These are phyloP conservation scores for Nectriaceae sp. DNA, from an alignment of 2,329 filamentous ascomycete genomes.

Conservation along the genomic window DNA sequence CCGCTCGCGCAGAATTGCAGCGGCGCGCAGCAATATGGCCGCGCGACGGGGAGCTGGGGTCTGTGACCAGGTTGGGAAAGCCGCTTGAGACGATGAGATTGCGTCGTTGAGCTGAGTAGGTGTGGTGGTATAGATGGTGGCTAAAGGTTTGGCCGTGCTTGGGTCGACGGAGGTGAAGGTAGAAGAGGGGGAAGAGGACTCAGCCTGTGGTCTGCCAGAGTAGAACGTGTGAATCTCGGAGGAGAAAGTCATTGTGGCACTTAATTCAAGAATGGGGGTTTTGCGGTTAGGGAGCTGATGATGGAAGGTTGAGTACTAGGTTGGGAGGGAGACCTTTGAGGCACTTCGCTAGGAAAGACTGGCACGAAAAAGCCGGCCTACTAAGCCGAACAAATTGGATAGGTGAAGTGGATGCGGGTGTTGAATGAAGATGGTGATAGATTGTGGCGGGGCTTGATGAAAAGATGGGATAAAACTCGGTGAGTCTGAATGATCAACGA, in stretches of 20 bases:
- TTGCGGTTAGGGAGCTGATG: neutral
- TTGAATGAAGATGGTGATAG: neutral
- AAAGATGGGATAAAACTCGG: neutral
- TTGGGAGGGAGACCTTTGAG: too few relatives aligned
- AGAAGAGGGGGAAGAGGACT: slow-evolving; percentile 55
- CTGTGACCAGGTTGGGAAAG: slow-evolving; percentile 75
- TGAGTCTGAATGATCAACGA: too few relatives aligned
- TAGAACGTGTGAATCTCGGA: slow-evolving; percentile 67
- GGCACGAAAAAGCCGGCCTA: neutral
- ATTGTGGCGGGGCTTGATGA: too few relatives aligned
- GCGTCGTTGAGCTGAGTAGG: slow-evolving; percentile 69
- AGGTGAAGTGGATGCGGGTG: too few relatives aligned
- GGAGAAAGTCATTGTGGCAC: slow-evolving; percentile 38
- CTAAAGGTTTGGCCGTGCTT: slow-evolving; percentile 67
- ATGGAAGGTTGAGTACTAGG: neutral
- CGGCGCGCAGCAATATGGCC: slow-evolving; percentile 76
- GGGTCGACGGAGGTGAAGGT: slow-evolving; percentile 77
- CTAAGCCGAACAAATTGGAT: too few relatives aligned
- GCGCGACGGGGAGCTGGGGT: slow-evolving; percentile 75
- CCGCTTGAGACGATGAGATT: slow-evolving; percentile 67
- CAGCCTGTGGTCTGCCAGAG: slow-evolving; percentile 65
- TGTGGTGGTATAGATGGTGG: slow-evolving; percentile 72
- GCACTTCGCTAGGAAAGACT: neutral
- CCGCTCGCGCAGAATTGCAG: slow-evolving; percentile 68
- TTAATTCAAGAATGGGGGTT: slow-evolving; percentile 10